Base-by-base conservation (phyloP, 352 stramenopile species). In the Pythium aquatile region DNA sequence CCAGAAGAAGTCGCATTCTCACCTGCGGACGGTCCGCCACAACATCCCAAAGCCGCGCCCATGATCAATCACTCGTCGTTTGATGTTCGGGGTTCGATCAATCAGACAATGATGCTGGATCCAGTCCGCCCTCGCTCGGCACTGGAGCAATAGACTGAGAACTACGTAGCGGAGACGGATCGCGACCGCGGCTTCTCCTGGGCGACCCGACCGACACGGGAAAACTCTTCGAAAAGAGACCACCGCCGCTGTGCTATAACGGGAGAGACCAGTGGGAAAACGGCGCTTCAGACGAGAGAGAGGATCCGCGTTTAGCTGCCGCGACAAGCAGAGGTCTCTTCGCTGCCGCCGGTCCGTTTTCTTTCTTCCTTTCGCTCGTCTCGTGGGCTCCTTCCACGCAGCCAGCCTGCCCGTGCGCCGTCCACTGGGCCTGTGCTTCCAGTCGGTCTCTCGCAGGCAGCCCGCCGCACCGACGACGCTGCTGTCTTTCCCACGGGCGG, bases 31-130 rank as follows among this genome's bases (percentile, higher is more conserved):
- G 66, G 63, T 17, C 61, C 65, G 49, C 72, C 69, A 55, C 79
- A 86, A 58, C 81, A 90, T 48, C 80, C 79, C 55, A 90, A 74
- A 24, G 76, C 63, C 59, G 77, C 81, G 33, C 81, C 81, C 81
- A 90, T 90, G 56, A 55, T 54, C 24, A 44, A 67, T 67, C 39
- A 51, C 20, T 47, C 30, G 44, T 5, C 24, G 5, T 51, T 10
- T 51, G 44, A 51, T 51, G 44, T 8, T 28, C 42, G 26, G 17
- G 42, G 17, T 16, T 51, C 44, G 24, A 51, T 51, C 44, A 51
- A 26, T 42, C 37, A 51, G 24, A 51, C 7, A 29, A 4, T 30
- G 44, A 26, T 51, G 17, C 44, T 28, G 14, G n/a, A 51, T 51
- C 44, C 44, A 5, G 17, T 11, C 42, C 20, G 20, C 20, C 20